A percentile compares a stretch with the other conserved stretches of the same genome.
Evolutionary conservation across 108 stramenopile genomes (phyloP).

Genomic region (Cyclotella cryptica): DNA sequence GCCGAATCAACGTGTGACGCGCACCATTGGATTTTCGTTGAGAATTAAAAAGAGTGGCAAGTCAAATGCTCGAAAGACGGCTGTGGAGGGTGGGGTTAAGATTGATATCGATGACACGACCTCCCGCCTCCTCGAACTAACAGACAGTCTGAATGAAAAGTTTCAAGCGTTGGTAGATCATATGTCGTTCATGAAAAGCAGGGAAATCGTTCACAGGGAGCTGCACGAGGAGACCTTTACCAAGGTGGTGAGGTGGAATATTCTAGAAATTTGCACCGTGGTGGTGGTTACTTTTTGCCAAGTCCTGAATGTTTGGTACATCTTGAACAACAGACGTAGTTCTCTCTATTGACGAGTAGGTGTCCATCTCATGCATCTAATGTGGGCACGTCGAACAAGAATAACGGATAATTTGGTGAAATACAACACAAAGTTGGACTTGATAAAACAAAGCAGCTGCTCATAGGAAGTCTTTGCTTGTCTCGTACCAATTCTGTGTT

Average conservation of each 20-base stretch:
- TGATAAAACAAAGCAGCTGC: too few species aligned
- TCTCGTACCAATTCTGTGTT: too few species aligned
- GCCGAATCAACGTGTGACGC: conserved; percentile 19
- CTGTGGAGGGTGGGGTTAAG: not conserved
- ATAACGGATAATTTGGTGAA: too few species aligned
- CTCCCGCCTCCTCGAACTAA: conserved; percentile 27
- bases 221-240: conserved; percentile 52
- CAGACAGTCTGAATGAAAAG: conserved; percentile 40
- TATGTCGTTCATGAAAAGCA: conserved; percentile 50
- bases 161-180: conserved; percentile 50
- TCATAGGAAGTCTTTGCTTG: too few species aligned
- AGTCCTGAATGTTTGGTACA: conserved; percentile 52
- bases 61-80: not conserved
- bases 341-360: not conserved
- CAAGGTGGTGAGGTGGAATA: conserved; percentile 55
- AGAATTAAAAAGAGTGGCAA: conserved; percentile 30
- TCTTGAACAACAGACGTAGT: conserved; percentile 35
- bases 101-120: conserved; percentile 34
- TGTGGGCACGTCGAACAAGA: too few species aligned
- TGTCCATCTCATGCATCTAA: too few species aligned
- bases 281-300: conserved; percentile 41
- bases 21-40: conserved; percentile 53
- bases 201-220: conserved; percentile 54
- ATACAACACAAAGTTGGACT: too few species aligned
- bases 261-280: conserved; percentile 49